Base-by-base conservation (phyloP, 805 yeast genomes). In the Kluyveromyces dobzhanskii region DNA sequence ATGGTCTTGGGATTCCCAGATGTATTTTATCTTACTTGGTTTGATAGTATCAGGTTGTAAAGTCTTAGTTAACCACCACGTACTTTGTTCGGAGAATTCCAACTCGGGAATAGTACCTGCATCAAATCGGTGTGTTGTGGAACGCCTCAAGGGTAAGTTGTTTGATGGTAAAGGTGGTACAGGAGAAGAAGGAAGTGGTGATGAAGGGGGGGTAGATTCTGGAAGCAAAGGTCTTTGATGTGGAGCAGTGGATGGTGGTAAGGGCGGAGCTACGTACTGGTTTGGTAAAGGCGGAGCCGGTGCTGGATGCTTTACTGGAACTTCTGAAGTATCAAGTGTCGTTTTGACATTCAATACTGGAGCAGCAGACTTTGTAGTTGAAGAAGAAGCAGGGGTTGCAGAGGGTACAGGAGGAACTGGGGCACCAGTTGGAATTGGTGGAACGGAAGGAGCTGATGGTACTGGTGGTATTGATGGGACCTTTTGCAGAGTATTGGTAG, bases 21-120 rank as follows among this genome's bases (percentile, higher is more conserved):
- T 64, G 36, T 44, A 56, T 32, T 54, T 57, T 11, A 50, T 27
- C n/a, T 52, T 53, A 24, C 30, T 37, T 26, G 33, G 36, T 4
- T 29, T 41, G 28, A 50, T 38, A 18, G 44, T 36, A 11, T 40
- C 44, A 3, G 75, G 72, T 2, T 95, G 95, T 4, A 78, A 62
- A 6, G 70, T 70, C 12, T 71, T 66, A 6, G 61, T 61, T 12
- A 75, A 47, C 90, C 92, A 85, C 96, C 96, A 87, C 4, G 54
- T 56, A 17, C 62, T 58, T 4, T 56, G 60, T 14, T 64, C 51
- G 30, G 58, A 63, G 16, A 66, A 47, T 14, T 36, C 34, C 8
- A 52, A 41, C 17, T 41, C 58, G 61, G 30, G 37, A 39, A 13
- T 37, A 14, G 19, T 33, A 9, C 40, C 30, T 5, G 45, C 13